Percentiles rank a stretch among this genome's conserved stretches.
phyloP scores from a whole-genome alignment of 139 green algal genomes.

The Pycnococcus provasolii region DNA sequence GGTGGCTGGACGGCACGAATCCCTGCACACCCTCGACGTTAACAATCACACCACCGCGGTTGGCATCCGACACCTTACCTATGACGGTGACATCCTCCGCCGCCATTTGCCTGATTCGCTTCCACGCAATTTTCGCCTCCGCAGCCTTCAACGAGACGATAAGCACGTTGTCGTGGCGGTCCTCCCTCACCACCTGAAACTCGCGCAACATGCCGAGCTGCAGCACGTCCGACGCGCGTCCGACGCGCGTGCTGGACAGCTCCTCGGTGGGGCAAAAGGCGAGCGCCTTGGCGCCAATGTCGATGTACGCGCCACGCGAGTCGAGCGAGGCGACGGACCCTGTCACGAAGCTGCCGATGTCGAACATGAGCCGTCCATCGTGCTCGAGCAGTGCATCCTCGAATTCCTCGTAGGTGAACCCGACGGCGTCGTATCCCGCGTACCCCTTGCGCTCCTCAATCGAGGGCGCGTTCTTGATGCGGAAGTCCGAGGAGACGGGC shows the following conservation, averaged over 20 bases:
- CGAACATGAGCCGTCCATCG: too few relatives aligned
- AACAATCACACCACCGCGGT: conserved; percentile 68
- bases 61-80: conserved; percentile 55
- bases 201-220: conserved; percentile 55
- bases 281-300: conserved; percentile 82
- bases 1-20: conserved; percentile 68
- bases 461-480: too few relatives aligned
- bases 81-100: conserved; percentile 71
- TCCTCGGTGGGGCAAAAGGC: conserved; percentile 70
- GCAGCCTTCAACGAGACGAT: not conserved
- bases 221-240: conserved; percentile 38
- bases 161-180: conserved; percentile 24
- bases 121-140: conserved; percentile 39
- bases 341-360: too few relatives aligned
- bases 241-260: conserved; percentile 44
- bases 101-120: conserved; percentile 34
- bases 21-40: conserved; percentile 58
- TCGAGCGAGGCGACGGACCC: too few relatives aligned
- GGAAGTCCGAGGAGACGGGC: too few relatives aligned
- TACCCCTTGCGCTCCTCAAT: too few relatives aligned
- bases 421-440: too few relatives aligned
- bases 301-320: conserved; percentile 63
- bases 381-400: too few relatives aligned
- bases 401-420: too few relatives aligned
- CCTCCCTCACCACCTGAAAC: conserved; percentile 69